Conservation (phyloP, 495 filamentous ascomycete species). For the Aspergillus hancockii region DNA sequence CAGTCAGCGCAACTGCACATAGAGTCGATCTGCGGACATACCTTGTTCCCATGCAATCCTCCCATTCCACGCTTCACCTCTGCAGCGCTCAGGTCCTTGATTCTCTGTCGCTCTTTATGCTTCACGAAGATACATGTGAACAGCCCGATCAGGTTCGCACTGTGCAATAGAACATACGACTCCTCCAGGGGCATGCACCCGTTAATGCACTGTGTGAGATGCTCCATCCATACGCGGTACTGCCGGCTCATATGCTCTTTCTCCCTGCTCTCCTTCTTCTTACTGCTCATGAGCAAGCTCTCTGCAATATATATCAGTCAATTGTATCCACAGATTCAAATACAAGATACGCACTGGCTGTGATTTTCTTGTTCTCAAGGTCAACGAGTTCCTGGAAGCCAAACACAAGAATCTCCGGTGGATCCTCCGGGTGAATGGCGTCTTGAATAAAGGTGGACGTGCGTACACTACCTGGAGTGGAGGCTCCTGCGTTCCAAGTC, state of each 20-base stretch:
- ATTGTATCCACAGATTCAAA: neutral
- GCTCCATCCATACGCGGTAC: slow-evolving; percentile 93
- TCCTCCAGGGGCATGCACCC: slow-evolving; percentile 77
- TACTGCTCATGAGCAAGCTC: slow-evolving; percentile 63
- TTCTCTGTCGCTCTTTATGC: slow-evolving; percentile 67
- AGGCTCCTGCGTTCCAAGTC: slow-evolving; percentile 96
- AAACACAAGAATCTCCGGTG: slow-evolving; percentile 90
- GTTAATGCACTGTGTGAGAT: slow-evolving; percentile 76
- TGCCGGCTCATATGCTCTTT: slow-evolving; percentile 96
- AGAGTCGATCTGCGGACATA: slow-evolving; percentile 25
- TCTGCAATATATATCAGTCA: slow-evolving; percentile 44
- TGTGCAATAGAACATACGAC: slow-evolving; percentile 83
- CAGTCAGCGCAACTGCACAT: slow-evolving; percentile 15
- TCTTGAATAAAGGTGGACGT: slow-evolving; percentile 76
- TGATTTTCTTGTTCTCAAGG: slow-evolving; percentile 93
- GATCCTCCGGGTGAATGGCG: slow-evolving; percentile 66
- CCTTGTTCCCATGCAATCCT: slow-evolving; percentile 92
- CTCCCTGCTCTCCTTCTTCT: slow-evolving; percentile 86
- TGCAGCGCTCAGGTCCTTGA: slow-evolving; percentile 72
- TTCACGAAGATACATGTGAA: slow-evolving; percentile 97
- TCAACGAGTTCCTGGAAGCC: slow-evolving; percentile 98
- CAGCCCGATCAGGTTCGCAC: slow-evolving; percentile 84
- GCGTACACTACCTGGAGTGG: slow-evolving; percentile 78
- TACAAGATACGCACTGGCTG: slow-evolving; percentile 67
- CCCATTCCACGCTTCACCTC: slow-evolving; percentile 96